Evolutionary conservation across 1,139 yeast species (phyloP).

Genomic region (Arxiozyma bovina): DNA sequence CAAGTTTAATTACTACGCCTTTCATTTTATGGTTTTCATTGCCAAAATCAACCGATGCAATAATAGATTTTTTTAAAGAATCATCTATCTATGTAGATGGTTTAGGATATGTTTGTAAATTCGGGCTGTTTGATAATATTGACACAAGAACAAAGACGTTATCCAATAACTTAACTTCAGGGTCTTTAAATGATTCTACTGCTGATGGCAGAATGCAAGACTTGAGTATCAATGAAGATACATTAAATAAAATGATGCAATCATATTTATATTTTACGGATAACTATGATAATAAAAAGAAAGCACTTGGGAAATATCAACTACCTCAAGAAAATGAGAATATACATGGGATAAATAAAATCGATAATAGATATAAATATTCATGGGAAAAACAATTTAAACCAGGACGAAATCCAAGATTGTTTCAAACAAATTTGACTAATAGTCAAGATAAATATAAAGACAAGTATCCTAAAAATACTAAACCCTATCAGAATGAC

Average conservation of each 20-base stretch:
- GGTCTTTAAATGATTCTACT: not conserved
- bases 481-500: not conserved
- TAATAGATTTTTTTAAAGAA: conserved; percentile 85
- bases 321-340: conserved; percentile 14
- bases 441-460: conserved; percentile 8
- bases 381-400: conserved; percentile 31
- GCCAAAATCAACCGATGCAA: conserved; percentile 60
- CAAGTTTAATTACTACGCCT: conserved; percentile 78
- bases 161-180: conserved; percentile 3
- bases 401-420: conserved; percentile 27
- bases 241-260: conserved; percentile 86
- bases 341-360: not conserved
- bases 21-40: conserved; percentile 78
- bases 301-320: conserved; percentile 32
- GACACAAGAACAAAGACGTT: conserved; percentile 43
- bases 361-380: conserved; percentile 15
- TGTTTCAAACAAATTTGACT: conserved; percentile 7
- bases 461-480: not conserved
- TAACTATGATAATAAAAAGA: conserved; percentile 51
- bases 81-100: conserved; percentile 88
- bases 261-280: conserved; percentile 82
- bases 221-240: conserved; percentile 29
- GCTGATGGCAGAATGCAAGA: conserved; percentile 9
- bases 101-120: conserved; percentile 85
- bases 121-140: conserved; percentile 82